Evolutionary conservation across 306 rosid genomes (phyloP).

Genomic region (Mimosa pudica): DNA sequence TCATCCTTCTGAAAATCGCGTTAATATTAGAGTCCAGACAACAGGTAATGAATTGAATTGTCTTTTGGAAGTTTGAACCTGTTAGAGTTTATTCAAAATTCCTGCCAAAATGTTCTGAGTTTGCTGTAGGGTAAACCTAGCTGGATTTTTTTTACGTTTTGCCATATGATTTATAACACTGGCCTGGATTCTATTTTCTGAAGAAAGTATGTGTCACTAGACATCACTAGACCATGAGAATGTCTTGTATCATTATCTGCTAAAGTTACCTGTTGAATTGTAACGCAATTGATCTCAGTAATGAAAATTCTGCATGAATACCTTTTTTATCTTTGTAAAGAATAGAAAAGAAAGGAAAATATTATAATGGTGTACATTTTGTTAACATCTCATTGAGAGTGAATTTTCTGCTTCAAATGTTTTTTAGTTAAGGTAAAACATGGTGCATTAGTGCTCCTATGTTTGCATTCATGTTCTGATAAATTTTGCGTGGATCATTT

Average conservation of each 20-base stretch:
- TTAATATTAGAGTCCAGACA: slow-evolving; percentile 78
- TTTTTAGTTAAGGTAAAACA: too few relatives aligned
- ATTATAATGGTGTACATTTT: not conserved
- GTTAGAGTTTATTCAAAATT: not conserved
- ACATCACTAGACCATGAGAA: not conserved
- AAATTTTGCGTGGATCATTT: not conserved
- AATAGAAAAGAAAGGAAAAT: not conserved
- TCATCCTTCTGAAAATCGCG: slow-evolving; percentile 85
- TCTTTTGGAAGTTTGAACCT: too few relatives aligned
- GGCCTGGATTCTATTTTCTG: not conserved
- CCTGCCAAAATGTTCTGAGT: slow-evolving; percentile 4
- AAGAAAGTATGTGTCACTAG: not conserved
- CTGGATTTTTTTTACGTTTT: slow-evolving; percentile 6
- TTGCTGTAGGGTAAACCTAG: not conserved
- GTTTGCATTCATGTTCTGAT: too few relatives aligned
- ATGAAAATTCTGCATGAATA: not conserved
- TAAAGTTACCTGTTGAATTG: slow-evolving; percentile 1
- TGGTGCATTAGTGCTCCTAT: too few relatives aligned
- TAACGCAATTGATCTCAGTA: not conserved
- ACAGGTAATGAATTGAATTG: slow-evolving; percentile 53
- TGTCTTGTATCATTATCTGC: not conserved
- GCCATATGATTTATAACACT: slow-evolving; percentile 7
- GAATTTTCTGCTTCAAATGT: not conserved
- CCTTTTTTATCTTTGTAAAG: not conserved
- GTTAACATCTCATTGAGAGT: too few relatives aligned